Percentiles rank a stretch among this genome's conserved stretches.
These are phyloP conservation scores for Leucaena leucocephala DNA, from an alignment of 306 rosid genomes.

Conservation along the genomic window DNA sequence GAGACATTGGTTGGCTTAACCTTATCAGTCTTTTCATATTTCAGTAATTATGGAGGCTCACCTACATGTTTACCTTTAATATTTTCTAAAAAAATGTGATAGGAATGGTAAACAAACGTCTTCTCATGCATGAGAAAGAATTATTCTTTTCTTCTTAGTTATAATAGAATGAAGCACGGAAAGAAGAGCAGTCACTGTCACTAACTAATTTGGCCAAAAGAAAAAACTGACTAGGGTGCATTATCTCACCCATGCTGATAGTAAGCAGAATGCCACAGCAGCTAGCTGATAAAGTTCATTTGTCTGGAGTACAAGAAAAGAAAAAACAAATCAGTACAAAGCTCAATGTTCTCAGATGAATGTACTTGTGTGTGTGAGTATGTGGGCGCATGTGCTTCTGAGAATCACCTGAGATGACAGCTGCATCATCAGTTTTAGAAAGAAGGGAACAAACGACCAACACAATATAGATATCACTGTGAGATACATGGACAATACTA, in stretches of 20 bases:
- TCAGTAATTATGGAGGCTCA: background rate
- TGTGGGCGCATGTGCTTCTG: background rate
- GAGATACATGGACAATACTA: constrained; percentile 85
- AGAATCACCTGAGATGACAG: constrained; percentile 87
- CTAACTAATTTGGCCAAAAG: background rate
- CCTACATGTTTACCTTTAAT: background rate
- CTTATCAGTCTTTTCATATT: background rate
- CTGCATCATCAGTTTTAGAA: constrained; percentile 89
- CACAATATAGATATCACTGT: constrained; percentile 69
- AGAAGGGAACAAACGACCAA: constrained; percentile 97
- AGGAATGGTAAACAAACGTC: constrained; percentile 16
- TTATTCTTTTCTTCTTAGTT: background rate
- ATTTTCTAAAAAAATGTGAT: background rate
- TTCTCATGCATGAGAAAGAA: background rate
- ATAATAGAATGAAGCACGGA: constrained; percentile 8
- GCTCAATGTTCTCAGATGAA: constrained; percentile 35
- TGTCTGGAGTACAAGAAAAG: constrained; percentile 68
- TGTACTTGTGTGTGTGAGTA: background rate
- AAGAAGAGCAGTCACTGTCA: constrained; percentile 15
- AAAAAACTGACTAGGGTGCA: background rate
- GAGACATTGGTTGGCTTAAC: background rate
- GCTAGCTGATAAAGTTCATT: constrained; percentile 99
- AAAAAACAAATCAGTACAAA: constrained; percentile 27
- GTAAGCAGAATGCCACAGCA: constrained; percentile 97
- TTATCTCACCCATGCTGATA: constrained; percentile 95